These are phyloP conservation scores for Tulasnella sp. DNA, from an alignment of 768 basidiomycete genomes.

Conservation along the genomic window DNA sequence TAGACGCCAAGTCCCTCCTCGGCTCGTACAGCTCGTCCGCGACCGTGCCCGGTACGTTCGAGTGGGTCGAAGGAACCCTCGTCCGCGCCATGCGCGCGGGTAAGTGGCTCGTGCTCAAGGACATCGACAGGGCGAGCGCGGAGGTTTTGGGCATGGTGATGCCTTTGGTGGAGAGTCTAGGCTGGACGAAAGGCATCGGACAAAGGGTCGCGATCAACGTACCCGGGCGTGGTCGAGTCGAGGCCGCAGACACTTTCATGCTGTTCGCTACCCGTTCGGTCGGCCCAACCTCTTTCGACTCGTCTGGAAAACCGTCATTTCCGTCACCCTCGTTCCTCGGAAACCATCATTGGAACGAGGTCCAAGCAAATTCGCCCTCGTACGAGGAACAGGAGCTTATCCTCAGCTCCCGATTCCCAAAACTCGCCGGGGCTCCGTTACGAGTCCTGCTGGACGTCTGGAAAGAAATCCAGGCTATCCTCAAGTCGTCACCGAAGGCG, in stretches of 20 bases:
- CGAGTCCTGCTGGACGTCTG: conserved; percentile 55
- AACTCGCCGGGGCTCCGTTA: conserved; percentile 39
- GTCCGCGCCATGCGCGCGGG: conserved; percentile 84
- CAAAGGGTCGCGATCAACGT: conserved; percentile 55
- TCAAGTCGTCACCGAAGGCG: conserved; percentile 27
- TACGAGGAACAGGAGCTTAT: conserved; percentile 59
- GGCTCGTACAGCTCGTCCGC: conserved; percentile 89
- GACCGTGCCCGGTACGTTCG: conserved; percentile 73
- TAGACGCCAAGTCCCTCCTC: conserved; percentile 85
- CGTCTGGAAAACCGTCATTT: conserved; percentile 29
- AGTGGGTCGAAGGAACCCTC: conserved; percentile 92
- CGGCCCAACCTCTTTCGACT: conserved; percentile 19
- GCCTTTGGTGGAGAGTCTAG: conserved; percentile 59
- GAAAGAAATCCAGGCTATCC: conserved; percentile 43
- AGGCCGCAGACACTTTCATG: conserved; percentile 65
- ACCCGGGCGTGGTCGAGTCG: conserved; percentile 60
- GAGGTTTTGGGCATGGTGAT: conserved; percentile 85
- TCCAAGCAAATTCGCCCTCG: conserved; percentile 50
- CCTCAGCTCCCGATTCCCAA: conserved; percentile 52
- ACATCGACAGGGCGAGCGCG: conserved; percentile 79
- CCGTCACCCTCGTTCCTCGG: conserved; percentile 66
- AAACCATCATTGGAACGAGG: conserved; percentile 69
- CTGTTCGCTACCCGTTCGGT: conserved; percentile 83
- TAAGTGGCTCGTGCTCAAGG: conserved; percentile 85
- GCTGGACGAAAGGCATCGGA: conserved; percentile 64